Conservation (phyloP, 2,329 filamentous ascomycete genomes). For the Aspergillus versicolor region DNA sequence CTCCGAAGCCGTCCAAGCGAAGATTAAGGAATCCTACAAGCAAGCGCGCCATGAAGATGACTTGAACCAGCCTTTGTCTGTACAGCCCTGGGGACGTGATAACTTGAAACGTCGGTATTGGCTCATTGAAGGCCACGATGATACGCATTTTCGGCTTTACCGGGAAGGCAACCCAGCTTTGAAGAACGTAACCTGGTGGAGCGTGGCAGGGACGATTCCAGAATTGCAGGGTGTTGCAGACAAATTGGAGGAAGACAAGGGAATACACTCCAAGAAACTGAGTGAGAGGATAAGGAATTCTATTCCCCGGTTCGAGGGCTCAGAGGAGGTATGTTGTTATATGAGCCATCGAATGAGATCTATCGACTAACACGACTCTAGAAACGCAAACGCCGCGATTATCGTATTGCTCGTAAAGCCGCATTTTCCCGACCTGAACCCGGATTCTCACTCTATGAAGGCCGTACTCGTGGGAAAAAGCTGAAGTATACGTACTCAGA, state of each 20-base stretch:
- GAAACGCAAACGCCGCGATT: conserved; percentile 93
- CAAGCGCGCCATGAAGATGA: conserved; percentile 76
- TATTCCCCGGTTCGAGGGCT: conserved; percentile 86
- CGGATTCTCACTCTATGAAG: conserved; percentile 92
- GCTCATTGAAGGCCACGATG: conserved; percentile 88
- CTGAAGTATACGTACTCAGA: conserved; percentile 96
- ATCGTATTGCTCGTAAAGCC: conserved; percentile 80
- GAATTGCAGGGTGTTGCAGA: conserved; percentile 74
- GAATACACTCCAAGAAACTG: conserved; percentile 75
- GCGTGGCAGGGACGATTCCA: conserved; percentile 84
- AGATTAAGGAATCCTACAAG: conserved; percentile 87
- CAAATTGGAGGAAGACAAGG: conserved; percentile 76
- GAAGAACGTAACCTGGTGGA: conserved; percentile 83
- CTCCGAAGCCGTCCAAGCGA: conserved; percentile 76
- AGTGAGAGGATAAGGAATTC: conserved; percentile 75
- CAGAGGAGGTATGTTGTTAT: conserved; percentile 69
- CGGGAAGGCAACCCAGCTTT: conserved; percentile 83
- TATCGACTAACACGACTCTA: conserved; percentile 38
- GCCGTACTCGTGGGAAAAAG: conserved; percentile 90
- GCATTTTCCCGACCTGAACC: conserved; percentile 84
- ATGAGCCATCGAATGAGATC: not conserved
- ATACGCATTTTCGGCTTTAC: conserved; percentile 92
- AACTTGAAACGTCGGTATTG: conserved; percentile 91
- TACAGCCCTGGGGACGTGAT: conserved; percentile 87
- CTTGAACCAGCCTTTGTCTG: conserved; percentile 80